A percentile compares a stretch with the other conserved stretches of the same genome.
Evolutionary conservation across 306 rosid genomes (phyloP).

Genomic region (Mimosa bimucronata): DNA sequence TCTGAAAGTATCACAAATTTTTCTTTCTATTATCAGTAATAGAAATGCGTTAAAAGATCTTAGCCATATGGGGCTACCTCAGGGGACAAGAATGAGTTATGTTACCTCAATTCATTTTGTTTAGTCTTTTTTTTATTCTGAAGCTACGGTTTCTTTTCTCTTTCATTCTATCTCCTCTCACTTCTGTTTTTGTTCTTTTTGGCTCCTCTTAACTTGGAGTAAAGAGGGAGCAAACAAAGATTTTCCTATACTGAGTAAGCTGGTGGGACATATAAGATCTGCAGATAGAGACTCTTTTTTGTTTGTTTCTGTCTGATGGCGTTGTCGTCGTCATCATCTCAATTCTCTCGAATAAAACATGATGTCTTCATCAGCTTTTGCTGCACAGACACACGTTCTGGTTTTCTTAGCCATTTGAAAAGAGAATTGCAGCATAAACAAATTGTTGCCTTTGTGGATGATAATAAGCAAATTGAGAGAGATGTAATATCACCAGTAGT

Average conservation of each 20-base stretch:
- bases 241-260: not conserved
- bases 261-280: not conserved
- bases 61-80: not conserved
- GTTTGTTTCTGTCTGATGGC: not conserved
- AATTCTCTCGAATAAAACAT: conserved; percentile 4
- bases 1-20: not conserved
- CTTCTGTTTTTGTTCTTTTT: not conserved
- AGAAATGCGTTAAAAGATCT: not conserved
- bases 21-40: not conserved
- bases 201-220: not conserved
- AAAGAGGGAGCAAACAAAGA: not conserved
- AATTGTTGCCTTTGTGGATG: not conserved
- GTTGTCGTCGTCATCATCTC: not conserved
- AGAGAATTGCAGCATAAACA: not conserved
- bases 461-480: not conserved
- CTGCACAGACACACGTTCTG: not conserved
- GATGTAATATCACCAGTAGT: not conserved
- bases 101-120: not conserved
- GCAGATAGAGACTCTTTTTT: not conserved
- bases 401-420: conserved; percentile 2
- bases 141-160: not conserved
- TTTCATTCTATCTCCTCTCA: not conserved
- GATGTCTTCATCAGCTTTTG: not conserved
- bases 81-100: not conserved
- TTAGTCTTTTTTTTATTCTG: not conserved